Evolutionary conservation across 768 basidiomycete species (phyloP).

Genomic region (Lentinula boryana): DNA sequence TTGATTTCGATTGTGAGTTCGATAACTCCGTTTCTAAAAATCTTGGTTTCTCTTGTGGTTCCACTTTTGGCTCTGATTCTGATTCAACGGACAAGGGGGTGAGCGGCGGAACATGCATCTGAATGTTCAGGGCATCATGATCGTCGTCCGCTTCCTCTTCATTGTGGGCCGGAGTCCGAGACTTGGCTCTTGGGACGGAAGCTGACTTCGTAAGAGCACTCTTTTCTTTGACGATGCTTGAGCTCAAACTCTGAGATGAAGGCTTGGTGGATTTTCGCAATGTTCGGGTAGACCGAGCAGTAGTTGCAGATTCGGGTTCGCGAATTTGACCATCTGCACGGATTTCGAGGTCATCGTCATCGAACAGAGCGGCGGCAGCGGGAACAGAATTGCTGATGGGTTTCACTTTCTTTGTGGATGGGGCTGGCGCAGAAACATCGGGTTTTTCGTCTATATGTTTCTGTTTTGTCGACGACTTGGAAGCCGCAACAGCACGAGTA

Average conservation of each 20-base stretch:
- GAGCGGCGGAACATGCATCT: background rate
- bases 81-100: background rate
- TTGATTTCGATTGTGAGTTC: background rate
- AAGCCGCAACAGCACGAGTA: slow-evolving; percentile 7
- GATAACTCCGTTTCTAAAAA: background rate
- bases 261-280: slow-evolving; percentile 1
- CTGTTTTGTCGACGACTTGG: slow-evolving; percentile 8
- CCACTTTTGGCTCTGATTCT: background rate
- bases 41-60: background rate
- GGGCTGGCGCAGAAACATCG: background rate
- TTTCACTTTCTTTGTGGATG: slow-evolving; percentile 4
- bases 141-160: slow-evolving; percentile 1
- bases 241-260: background rate
- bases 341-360: slow-evolving; percentile 6
- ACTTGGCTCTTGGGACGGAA: slow-evolving; percentile 19
- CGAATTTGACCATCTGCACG: slow-evolving; percentile 4
- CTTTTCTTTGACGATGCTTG: background rate
- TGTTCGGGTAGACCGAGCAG: background rate
- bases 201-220: slow-evolving; percentile 15
- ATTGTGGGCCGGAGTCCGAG: background rate
- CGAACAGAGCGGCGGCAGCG: slow-evolving; percentile 4
- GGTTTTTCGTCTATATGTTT: slow-evolving; percentile 12
- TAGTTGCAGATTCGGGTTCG: background rate
- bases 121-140: background rate
- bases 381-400: slow-evolving; percentile 12